Conservation (phyloP, 768 basidiomycete species). For the Tubosaeta brunneosetosa region DNA sequence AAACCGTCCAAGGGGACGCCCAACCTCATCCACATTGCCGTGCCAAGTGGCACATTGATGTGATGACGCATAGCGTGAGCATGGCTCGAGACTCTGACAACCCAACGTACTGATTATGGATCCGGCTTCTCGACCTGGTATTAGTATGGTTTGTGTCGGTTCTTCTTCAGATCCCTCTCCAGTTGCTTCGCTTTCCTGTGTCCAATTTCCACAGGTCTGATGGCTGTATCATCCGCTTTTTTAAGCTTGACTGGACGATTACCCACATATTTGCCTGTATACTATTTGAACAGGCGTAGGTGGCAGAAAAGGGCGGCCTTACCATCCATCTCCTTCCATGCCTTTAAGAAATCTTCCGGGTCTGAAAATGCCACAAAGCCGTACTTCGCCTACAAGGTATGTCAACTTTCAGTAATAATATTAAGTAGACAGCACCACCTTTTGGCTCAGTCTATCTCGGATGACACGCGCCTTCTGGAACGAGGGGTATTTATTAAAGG, state of each 20-base stretch:
- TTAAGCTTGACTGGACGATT: conserved; percentile 95
- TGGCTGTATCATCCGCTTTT: conserved; percentile 84
- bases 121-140: conserved; percentile 5
- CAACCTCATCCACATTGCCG: conserved; percentile 8
- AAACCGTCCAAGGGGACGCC: neutral
- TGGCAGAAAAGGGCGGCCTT: conserved; percentile 22
- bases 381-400: conserved; percentile 71
- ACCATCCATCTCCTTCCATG: conserved; percentile 99
- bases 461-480: conserved; percentile 96
- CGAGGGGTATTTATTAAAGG: conserved; percentile 89
- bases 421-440: conserved; percentile 45
- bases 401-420: neutral
- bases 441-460: conserved; percentile 87
- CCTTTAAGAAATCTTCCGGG: conserved; percentile 95
- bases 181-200: conserved; percentile 87
- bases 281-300: conserved; percentile 3
- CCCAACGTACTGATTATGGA: conserved; percentile 27
- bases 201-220: conserved; percentile 90
- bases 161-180: conserved; percentile 90
- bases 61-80: conserved; percentile 19
- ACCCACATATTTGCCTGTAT: conserved; percentile 92
- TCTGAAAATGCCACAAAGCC: conserved; percentile 98
- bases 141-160: conserved; percentile 79
- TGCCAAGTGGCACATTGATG: conserved; percentile 1
- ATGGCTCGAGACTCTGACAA: conserved; percentile 16